phyloP scores from a whole-genome alignment of 1,284 basidiomycete species.

The Vanrija pseudolonga region DNA sequence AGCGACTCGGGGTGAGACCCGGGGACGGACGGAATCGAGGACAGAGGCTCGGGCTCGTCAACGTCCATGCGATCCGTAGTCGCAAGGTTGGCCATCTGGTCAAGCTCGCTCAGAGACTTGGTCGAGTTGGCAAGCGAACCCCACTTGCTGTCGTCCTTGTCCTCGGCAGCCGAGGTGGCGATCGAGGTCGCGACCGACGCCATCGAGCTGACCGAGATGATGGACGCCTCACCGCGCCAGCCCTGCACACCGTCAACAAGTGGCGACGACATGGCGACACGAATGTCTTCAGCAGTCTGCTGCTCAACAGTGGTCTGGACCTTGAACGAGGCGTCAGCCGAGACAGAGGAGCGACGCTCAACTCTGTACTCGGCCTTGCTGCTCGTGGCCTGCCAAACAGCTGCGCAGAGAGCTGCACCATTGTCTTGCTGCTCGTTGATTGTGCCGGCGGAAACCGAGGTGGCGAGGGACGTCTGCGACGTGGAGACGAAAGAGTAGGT shows the following conservation, averaged over 20 bases:
- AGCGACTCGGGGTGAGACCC: slow-evolving; percentile 6
- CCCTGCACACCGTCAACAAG: slow-evolving; percentile 20
- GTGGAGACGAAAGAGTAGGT: slow-evolving; percentile 15
- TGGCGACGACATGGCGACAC: slow-evolving; percentile 37
- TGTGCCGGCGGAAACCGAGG: slow-evolving; percentile 6
- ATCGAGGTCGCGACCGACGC: slow-evolving; percentile 12
- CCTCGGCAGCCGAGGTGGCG: slow-evolving; percentile 1
- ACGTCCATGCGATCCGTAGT: slow-evolving; percentile 36
- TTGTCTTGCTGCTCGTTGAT: background rate
- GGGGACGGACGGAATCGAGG: slow-evolving; percentile 11
- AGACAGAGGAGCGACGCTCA: background rate
- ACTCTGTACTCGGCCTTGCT: background rate
- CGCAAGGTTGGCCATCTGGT: slow-evolving; percentile 26
- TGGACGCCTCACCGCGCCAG: slow-evolving; percentile 15
- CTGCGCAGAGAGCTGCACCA: slow-evolving; percentile 8
- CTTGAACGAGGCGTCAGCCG: too few species aligned
- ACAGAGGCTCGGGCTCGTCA: slow-evolving; percentile 16
- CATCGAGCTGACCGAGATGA: slow-evolving; percentile 13
- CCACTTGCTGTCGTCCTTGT: slow-evolving; percentile 20
- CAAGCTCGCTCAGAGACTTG: slow-evolving; percentile 25
- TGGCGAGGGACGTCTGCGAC: slow-evolving; percentile 23
- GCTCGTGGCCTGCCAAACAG: slow-evolving; percentile 12
- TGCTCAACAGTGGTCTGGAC: slow-evolving; percentile 6
- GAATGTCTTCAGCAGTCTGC: slow-evolving; percentile 30
- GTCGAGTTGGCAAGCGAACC: slow-evolving; percentile 14